Evolutionary conservation across 768 basidiomycete genomes (phyloP), one percentile per base, ranked within the genome.

Genomic region (Boletus speciosus): DNA sequence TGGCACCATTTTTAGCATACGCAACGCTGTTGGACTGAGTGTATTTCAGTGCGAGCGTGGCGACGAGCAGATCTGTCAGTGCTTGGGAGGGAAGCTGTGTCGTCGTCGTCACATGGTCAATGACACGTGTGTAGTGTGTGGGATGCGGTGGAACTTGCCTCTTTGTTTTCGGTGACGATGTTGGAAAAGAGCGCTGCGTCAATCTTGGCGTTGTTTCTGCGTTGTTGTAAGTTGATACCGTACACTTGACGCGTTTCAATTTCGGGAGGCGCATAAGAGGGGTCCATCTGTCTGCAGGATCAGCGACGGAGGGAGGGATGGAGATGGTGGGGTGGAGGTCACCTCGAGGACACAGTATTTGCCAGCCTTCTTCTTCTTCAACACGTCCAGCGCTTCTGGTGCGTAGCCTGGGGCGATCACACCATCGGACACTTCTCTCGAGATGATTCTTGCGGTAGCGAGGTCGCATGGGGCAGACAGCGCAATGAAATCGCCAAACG

Each of bases 1-100:
- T 88, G 14, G 94, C 85, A 12, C 97, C 97, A 64, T 84, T 87
- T 64, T 84, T 86, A 1, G 95, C 93, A 67, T 97, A 99, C 31
- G 96, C 88, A 49, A 99, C 97, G 58, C 92, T 95, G 80, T 99
- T 98, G 47, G 97, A 99, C 71, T 98, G 97, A 1, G 97, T 99
- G 79, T 98, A 99, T 71, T 98, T 99, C 64, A 98, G 81, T 1
- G 96, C 89, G 23, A 98, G 85, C 11, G 97, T 98, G 31, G 97
- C 96, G 52, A 98, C 92, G 61, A 95, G 91, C 55, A 99, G 77
- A 70, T 98, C 97, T n/a, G 81, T 91, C 50, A 90, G 63, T 2
- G 93, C 96, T 37, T 80, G 72, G 25, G 76, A 62, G 12, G 94
- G 85, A 14, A 98, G 80, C 91, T 96, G 64, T 5, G 38, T 44